phyloP scores from a whole-genome alignment of 148 eudicot species.

The Fagopyrum tataricum region DNA sequence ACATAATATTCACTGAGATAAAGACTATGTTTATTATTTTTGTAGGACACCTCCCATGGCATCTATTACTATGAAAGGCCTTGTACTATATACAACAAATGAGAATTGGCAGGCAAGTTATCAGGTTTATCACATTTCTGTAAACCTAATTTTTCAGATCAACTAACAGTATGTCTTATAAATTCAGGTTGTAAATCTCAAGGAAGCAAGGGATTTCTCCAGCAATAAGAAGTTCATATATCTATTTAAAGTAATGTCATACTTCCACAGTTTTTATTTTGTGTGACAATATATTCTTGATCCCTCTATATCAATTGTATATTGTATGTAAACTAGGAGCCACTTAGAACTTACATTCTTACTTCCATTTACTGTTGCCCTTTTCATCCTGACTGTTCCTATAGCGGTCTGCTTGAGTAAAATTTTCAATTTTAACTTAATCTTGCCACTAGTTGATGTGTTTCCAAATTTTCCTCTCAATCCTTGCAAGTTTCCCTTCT shows the following conservation, averaged over 20 bases:
- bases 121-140: conserved; percentile 4
- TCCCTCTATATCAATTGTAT: neutral
- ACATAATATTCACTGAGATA: neutral
- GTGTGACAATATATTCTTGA: neutral
- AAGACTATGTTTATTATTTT: conserved; percentile 3
- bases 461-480: neutral
- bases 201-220: conserved; percentile 92
- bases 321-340: neutral
- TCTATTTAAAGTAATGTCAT: conserved; percentile 69
- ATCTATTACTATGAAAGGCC: conserved; percentile 79
- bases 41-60: conserved; percentile 97
- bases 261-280: neutral
- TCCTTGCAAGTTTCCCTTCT: neutral
- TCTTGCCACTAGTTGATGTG: neutral
- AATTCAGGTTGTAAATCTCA: conserved; percentile 79
- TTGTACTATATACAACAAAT: conserved; percentile 80
- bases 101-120: conserved; percentile 74
- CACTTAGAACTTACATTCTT: neutral
- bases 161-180: conserved; percentile 15
- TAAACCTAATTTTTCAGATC: conserved; percentile 3
- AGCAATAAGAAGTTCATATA: conserved; percentile 70
- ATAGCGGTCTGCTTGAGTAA: neutral
- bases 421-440: neutral
- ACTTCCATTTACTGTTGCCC: neutral
- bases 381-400: neutral